Percentiles rank a stretch among this genome's conserved stretches.
Conservation (phyloP, 192 early-diverging fungal species). For the Gamsiella multidivaricata region DNA sequence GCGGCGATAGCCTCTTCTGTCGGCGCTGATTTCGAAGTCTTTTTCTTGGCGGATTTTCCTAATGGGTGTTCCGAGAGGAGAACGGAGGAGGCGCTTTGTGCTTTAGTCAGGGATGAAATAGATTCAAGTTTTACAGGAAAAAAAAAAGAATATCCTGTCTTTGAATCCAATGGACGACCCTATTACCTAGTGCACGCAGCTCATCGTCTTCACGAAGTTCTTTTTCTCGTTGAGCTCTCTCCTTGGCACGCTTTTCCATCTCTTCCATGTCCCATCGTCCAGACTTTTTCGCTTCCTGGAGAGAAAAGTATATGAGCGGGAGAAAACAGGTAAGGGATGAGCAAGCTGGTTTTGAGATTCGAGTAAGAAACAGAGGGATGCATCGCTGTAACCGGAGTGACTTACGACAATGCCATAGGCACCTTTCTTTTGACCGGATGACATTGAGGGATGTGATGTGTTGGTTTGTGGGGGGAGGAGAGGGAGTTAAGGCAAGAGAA, state of each 20-base stretch:
- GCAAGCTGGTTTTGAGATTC: not conserved
- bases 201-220: conserved; percentile 63
- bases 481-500: not conserved
- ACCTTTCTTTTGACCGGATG: conserved; percentile 38
- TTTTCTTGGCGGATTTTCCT: conserved; percentile 52
- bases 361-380: not conserved
- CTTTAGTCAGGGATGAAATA: no score
- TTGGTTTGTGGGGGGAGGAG: not conserved
- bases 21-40: conserved; percentile 38
- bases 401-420: conserved; percentile 49
- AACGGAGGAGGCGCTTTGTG: not conserved
- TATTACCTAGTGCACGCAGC: conserved; percentile 66
- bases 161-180: no score
- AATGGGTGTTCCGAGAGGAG: not conserved
- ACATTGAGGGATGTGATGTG: conserved; percentile 6
- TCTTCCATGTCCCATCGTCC: conserved; percentile 77
- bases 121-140: no score
- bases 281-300: conserved; percentile 36
- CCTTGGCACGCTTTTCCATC: conserved; percentile 73
- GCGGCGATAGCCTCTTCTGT: conserved; percentile 66
- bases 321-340: not conserved
- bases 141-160: no score
- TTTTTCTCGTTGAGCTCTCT: conserved; percentile 63
- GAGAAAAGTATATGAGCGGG: not conserved
- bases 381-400: no score